Conservation (phyloP, 768 basidiomycete genomes). For the Pisolithus albus region DNA sequence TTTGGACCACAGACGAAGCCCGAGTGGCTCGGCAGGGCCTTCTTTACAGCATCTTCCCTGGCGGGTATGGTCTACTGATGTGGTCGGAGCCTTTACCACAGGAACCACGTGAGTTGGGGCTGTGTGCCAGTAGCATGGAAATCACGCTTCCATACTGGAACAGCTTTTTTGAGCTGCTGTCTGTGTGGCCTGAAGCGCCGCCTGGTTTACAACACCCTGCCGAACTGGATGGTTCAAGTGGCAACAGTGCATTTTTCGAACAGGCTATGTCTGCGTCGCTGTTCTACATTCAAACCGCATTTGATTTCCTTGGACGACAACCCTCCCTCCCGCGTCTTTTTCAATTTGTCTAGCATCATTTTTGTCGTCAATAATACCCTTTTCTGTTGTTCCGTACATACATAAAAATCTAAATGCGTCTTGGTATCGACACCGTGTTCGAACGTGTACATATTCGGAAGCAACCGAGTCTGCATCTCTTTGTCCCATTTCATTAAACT, state of each 20-base stretch:
- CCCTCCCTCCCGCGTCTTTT: neutral
- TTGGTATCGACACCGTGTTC: too few relatives aligned
- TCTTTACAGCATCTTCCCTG: constrained; percentile 3
- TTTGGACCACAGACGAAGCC: constrained; percentile 4
- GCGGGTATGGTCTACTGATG: constrained; percentile 1
- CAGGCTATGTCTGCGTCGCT: neutral
- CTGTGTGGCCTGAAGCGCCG: neutral
- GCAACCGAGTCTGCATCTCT: too few relatives aligned
- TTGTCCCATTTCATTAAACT: too few relatives aligned
- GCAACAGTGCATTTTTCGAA: neutral
- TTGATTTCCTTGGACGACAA: neutral
- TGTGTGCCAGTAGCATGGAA: neutral
- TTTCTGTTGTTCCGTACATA: too few relatives aligned
- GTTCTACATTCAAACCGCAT: neutral
- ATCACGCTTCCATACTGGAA: neutral
- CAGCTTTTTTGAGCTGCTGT: neutral
- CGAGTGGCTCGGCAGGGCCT: neutral
- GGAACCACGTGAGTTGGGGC: neutral
- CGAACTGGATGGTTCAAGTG: neutral
- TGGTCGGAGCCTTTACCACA: neutral
- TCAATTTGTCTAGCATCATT: neutral
- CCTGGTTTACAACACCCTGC: neutral
- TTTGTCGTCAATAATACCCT: too few relatives aligned
- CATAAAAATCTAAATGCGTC: too few relatives aligned
- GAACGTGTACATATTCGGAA: too few relatives aligned